Conservation (phyloP, 768 basidiomycete genomes). For the Termitomyces sp. region DNA sequence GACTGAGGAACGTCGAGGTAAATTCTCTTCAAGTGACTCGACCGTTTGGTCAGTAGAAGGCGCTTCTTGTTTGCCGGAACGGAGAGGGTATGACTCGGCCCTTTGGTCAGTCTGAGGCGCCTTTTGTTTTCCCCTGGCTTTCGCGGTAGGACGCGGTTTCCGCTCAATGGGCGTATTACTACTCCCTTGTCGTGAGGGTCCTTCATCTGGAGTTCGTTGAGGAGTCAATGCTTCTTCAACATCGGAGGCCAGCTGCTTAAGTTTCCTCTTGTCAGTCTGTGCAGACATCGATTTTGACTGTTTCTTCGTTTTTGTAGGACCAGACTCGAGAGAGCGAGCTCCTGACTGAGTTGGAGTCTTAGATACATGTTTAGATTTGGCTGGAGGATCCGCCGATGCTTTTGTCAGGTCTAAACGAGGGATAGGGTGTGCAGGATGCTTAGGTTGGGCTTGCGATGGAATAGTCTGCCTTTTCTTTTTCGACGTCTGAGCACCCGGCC, state of each 20-base stretch:
- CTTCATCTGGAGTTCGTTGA: background rate
- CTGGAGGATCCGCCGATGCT: background rate
- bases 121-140: conserved; percentile 15
- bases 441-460: conserved; percentile 1
- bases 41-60: background rate
- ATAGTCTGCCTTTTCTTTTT: conserved; percentile 3
- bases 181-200: background rate
- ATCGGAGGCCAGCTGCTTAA: background rate
- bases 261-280: background rate
- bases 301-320: background rate
- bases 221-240: conserved; percentile 17
- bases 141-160: background rate
- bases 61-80: conserved; percentile 13
- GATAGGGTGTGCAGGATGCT: conserved; percentile 3
- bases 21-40: background rate
- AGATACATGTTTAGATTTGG: background rate
- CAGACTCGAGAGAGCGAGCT: background rate
- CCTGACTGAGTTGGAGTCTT: background rate
- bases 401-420: conserved; percentile 15
- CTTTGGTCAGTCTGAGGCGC: background rate
- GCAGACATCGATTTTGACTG: background rate
- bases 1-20: conserved; percentile 20
- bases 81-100: too few species aligned
- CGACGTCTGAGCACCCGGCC: conserved; percentile 3
- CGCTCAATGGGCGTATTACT: background rate